Conservation (phyloP, 2,329 filamentous ascomycete genomes). For the Fusarium beomiforme region DNA sequence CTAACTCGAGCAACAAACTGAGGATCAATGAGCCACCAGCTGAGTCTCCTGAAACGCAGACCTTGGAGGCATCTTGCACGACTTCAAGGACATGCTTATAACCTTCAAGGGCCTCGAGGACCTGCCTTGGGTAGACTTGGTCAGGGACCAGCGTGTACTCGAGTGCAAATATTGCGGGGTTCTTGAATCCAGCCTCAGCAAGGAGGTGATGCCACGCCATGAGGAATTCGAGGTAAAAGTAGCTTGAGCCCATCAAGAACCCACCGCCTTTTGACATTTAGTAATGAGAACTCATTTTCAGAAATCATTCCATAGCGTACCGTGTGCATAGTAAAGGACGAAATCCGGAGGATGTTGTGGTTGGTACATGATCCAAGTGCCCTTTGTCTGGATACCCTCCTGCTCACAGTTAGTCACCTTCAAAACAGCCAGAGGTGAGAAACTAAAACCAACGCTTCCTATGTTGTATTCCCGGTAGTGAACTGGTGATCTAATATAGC, state of each 20-base stretch:
- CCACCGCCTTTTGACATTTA: slow-evolving; percentile 69
- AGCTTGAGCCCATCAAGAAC: slow-evolving; percentile 82
- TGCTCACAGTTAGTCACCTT: slow-evolving; percentile 2
- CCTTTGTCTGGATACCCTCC: slow-evolving; percentile 60
- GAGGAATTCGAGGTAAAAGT: slow-evolving; percentile 88
- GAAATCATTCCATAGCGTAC: slow-evolving; percentile 52
- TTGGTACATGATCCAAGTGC: slow-evolving; percentile 76
- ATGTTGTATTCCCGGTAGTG: slow-evolving; percentile 66
- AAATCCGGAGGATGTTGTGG: slow-evolving; percentile 72
- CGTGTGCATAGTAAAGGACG: slow-evolving; percentile 85
- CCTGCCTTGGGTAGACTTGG: slow-evolving; percentile 75
- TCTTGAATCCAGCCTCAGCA: slow-evolving; percentile 71
- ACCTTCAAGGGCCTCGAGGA: slow-evolving; percentile 74
- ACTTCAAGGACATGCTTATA: slow-evolving; percentile 75
- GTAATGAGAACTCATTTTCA: background rate
- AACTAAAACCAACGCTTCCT: slow-evolving; percentile 40
- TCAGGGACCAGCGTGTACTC: slow-evolving; percentile 86
- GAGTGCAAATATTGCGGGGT: slow-evolving; percentile 81
- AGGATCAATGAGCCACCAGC: slow-evolving; percentile 80
- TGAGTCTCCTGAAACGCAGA: slow-evolving; percentile 82
- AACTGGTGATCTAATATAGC: slow-evolving; percentile 69
- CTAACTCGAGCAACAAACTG: slow-evolving; percentile 75
- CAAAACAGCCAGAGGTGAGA: background rate
- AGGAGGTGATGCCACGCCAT: slow-evolving; percentile 76
- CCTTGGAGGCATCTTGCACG: slow-evolving; percentile 65